These are phyloP conservation scores for Alliaria petiolata DNA, from an alignment of 345 rosid genomes.

Conservation along the genomic window DNA sequence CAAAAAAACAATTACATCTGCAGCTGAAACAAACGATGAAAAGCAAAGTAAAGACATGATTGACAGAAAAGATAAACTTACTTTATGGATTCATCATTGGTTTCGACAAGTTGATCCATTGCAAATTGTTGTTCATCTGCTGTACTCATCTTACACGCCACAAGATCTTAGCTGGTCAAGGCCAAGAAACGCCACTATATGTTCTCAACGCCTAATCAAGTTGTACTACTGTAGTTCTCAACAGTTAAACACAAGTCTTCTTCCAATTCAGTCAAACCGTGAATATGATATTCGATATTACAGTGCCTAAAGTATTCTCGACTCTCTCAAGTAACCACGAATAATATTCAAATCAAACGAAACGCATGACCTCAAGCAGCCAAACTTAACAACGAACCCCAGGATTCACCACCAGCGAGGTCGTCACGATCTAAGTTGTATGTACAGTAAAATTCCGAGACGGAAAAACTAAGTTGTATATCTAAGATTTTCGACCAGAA, in stretches of 20 bases:
- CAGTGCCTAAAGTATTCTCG: background rate
- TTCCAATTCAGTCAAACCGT: background rate
- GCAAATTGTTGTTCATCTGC: slow-evolving; percentile 42
- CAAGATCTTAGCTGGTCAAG: slow-evolving; percentile 1
- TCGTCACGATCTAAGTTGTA: slow-evolving; percentile 19
- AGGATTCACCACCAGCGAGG: slow-evolving; percentile 11
- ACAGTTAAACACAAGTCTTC: slow-evolving; percentile 6
- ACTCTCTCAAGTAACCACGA: slow-evolving; percentile 8
- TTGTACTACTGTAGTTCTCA: slow-evolving; percentile 16
- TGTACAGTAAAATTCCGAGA: slow-evolving; percentile 21
- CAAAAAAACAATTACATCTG: slow-evolving; percentile 1
- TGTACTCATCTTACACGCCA: slow-evolving; percentile 54
- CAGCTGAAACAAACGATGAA: background rate
- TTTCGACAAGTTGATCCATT: slow-evolving; percentile 40
- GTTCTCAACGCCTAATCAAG: slow-evolving; percentile 10
- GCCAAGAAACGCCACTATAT: background rate
- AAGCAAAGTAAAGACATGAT: background rate
- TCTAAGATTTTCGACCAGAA: background rate
- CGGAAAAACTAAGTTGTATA: background rate
- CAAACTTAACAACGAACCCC: background rate
- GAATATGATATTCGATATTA: background rate
- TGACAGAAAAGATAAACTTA: slow-evolving; percentile 20
- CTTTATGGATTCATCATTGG: slow-evolving; percentile 39
- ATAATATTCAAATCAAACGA: slow-evolving; percentile 1
- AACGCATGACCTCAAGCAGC: slow-evolving; percentile 19